phyloP scores from a whole-genome alignment of 345 rosid genomes.

The Linum lewisii region DNA sequence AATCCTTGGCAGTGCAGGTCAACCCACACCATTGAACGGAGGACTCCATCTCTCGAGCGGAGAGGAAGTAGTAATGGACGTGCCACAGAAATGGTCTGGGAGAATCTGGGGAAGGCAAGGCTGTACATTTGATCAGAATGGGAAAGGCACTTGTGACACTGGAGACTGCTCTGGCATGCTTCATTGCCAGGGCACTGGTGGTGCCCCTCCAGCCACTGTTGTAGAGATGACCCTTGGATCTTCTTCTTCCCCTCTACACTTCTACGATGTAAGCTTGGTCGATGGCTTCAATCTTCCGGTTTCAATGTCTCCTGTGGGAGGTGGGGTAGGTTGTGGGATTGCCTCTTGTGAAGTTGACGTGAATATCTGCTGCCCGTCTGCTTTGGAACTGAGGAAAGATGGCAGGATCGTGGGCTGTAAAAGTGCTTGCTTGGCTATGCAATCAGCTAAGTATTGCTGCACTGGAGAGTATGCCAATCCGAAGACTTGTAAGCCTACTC shows the following conservation, averaged over 20 bases:
- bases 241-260: slow-evolving; percentile 57
- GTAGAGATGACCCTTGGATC: slow-evolving; percentile 89
- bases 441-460: slow-evolving; percentile 81
- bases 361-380: slow-evolving; percentile 81
- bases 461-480: slow-evolving; percentile 68
- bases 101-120: slow-evolving; percentile 84
- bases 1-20: slow-evolving; percentile 61
- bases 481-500: slow-evolving; percentile 68
- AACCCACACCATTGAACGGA: slow-evolving; percentile 43
- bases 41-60: slow-evolving; percentile 62
- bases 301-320: slow-evolving; percentile 79
- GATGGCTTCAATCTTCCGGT: slow-evolving; percentile 89
- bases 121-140: slow-evolving; percentile 45
- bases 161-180: slow-evolving; percentile 58
- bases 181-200: slow-evolving; percentile 55
- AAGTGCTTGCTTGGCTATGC: slow-evolving; percentile 94
- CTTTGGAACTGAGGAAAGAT: slow-evolving; percentile 56
- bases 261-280: slow-evolving; percentile 90
- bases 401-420: slow-evolving; percentile 74
- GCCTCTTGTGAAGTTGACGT: slow-evolving; percentile 80
- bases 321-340: slow-evolving; percentile 77
- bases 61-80: slow-evolving; percentile 54
- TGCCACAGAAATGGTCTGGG: slow-evolving; percentile 77
- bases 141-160: slow-evolving; percentile 62
- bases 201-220: slow-evolving; percentile 71